phyloP scores from a whole-genome alignment of 805 yeast species.

The Lipomyces mesembrius region DNA sequence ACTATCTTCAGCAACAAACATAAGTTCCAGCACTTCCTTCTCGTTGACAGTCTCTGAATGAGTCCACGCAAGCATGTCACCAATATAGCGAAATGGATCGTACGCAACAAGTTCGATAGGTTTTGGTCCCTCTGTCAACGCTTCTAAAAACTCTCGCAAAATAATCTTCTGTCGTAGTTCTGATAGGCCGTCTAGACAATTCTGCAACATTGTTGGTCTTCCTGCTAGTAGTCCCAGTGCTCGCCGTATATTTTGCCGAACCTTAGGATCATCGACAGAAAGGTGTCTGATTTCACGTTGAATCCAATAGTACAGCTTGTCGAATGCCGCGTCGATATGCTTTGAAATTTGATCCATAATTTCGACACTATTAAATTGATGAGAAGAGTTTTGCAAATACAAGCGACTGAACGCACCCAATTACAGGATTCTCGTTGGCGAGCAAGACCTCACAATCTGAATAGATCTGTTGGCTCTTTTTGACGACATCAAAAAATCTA shows the following conservation, averaged over 20 bases:
- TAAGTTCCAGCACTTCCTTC: conserved; percentile 68
- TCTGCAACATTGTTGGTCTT: conserved; percentile 54
- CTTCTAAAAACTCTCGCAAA: conserved; percentile 65
- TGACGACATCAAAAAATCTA: conserved; percentile 64
- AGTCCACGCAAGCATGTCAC: conserved; percentile 85
- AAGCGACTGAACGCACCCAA: conserved; percentile 38
- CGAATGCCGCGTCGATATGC: conserved; percentile 58
- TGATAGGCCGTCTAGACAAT: conserved; percentile 64
- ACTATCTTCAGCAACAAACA: conserved; percentile 55
- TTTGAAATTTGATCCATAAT: conserved; percentile 63
- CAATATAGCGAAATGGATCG: conserved; percentile 80
- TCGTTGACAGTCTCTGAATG: conserved; percentile 89
- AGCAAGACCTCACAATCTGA: conserved; percentile 71
- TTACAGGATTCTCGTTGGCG: conserved; percentile 59
- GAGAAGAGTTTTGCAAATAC: conserved; percentile 10
- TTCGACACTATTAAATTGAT: conserved; percentile 43
- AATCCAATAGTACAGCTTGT: conserved; percentile 55
- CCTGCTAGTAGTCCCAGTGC: conserved; percentile 44
- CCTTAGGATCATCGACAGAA: conserved; percentile 35
- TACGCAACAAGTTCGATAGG: conserved; percentile 71
- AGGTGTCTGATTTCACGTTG: conserved; percentile 40
- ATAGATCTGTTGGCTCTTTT: conserved; percentile 68
- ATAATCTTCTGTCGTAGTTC: conserved; percentile 69
- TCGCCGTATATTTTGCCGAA: conserved; percentile 37
- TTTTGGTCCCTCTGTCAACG: conserved; percentile 44